phyloP scores from a whole-genome alignment of 768 basidiomycete genomes.

The Lentinula detonsa region DNA sequence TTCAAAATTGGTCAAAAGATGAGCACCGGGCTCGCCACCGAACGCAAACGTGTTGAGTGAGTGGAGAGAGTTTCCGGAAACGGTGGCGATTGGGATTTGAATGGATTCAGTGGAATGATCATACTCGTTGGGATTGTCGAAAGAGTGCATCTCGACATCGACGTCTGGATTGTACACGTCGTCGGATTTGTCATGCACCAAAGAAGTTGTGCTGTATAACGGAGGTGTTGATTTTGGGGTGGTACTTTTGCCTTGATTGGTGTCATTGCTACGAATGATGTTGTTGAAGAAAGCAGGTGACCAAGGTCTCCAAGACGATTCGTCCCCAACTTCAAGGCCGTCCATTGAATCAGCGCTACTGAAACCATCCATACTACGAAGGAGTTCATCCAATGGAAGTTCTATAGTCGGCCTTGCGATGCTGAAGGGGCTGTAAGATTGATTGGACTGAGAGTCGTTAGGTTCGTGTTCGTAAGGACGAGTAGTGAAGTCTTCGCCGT shows the following conservation, averaged over 20 bases:
- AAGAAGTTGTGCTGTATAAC: neutral
- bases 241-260: neutral
- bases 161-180: neutral
- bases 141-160: slow-evolving; percentile 6
- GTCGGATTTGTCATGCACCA: neutral
- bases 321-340: neutral
- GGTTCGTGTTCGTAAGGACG: slow-evolving; percentile 20
- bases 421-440: slow-evolving; percentile 35
- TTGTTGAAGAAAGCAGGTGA: slow-evolving; percentile 1
- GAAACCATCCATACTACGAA: slow-evolving; percentile 40
- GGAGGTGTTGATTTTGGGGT: slow-evolving; percentile 9
- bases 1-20: neutral
- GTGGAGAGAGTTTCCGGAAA: neutral
- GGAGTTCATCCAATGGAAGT: slow-evolving; percentile 78
- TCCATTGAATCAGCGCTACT: neutral
- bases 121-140: neutral
- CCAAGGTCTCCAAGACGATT: slow-evolving; percentile 17
- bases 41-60: neutral
- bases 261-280: neutral
- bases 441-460: slow-evolving; percentile 14
- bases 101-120: neutral
- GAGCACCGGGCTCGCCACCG: neutral
- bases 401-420: slow-evolving; percentile 79
- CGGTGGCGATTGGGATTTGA: slow-evolving; percentile 1
- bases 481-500: slow-evolving; percentile 63